phyloP scores from a whole-genome alignment of 1,284 basidiomycete species.

The Ustanciosporium gigantosporum region DNA sequence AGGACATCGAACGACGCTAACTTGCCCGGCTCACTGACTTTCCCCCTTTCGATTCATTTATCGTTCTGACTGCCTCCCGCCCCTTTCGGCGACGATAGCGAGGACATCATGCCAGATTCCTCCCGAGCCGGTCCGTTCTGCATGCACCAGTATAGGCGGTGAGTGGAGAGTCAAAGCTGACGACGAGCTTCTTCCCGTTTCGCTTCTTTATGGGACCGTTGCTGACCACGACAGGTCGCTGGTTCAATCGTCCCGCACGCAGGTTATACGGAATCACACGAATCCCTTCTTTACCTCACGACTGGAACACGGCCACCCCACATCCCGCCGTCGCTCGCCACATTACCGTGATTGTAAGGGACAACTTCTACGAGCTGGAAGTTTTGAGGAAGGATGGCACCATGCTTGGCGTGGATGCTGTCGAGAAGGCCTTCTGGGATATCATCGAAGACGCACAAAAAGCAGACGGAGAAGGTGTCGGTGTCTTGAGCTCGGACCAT shows the following conservation, averaged over 20 bases:
- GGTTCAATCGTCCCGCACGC: constrained; percentile 69
- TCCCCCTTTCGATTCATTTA: not conserved
- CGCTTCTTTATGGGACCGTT: constrained; percentile 1
- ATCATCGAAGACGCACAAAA: constrained; percentile 73
- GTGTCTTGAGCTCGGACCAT: constrained; percentile 77
- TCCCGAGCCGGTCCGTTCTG: constrained; percentile 66
- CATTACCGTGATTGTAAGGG: constrained; percentile 74
- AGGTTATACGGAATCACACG: constrained; percentile 62
- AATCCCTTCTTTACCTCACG: constrained; percentile 63
- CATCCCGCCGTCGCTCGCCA: constrained; percentile 67
- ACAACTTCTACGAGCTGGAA: constrained; percentile 80
- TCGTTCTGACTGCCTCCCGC: not conserved
- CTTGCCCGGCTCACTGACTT: constrained; percentile 3
- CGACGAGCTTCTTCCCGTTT: constrained; percentile 3
- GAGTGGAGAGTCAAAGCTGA: constrained; percentile 50
- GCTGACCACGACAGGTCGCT: constrained; percentile 34
- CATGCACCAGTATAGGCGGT: constrained; percentile 68
- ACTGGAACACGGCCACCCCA: constrained; percentile 57
- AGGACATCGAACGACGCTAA: too few relatives aligned
- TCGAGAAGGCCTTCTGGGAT: constrained; percentile 72
- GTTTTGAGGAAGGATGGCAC: constrained; percentile 63
- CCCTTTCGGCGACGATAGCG: too few relatives aligned
- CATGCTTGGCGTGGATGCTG: constrained; percentile 66
- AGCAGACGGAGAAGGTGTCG: constrained; percentile 67
- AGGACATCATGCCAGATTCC: constrained; percentile 66